Evolutionary conservation across 495 filamentous ascomycete species (phyloP), one percentile per base, ranked within the genome.

Genomic region (Aeminium ludgeri): DNA sequence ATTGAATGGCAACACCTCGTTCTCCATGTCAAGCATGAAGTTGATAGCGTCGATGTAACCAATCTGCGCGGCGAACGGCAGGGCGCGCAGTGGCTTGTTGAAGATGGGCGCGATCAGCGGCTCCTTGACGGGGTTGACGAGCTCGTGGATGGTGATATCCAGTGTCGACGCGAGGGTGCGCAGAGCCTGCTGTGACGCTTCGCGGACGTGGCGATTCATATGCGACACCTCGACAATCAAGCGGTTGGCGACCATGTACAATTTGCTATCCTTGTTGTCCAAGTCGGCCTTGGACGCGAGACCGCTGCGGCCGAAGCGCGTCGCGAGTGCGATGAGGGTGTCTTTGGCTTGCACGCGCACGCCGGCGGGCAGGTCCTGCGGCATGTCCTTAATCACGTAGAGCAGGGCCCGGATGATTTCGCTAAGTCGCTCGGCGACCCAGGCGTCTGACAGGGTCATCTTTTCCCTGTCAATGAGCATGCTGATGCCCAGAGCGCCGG

Each of bases 371-470:
- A 96, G 67, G 55, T 96, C 91, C 28, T 78, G 63, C 1, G 91
- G 87, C 65, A 93, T 89, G 58, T 99, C 91, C 57, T 99, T 96
- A 60, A 96, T 81, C 49, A 94, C 86, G 64, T 91, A 94, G 62
- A 92, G 74, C 36, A 99, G 64, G 10, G 84, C 82, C 23, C 80
- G 73, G 30, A 82, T 74, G 49, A 94, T 84, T 25, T 95, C 85
- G 36, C 78, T 66, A 47, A 93, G 85, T 47, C 78, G 76, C 5
- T 75, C 69, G 34, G 73, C 67, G 17, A 96, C 63, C 86, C 87
- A 99, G 15, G 64, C 52, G 48, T 92, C 81, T 6, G 86, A 82
- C 31, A 96, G 65, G 38, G 85, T 76, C 35, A 95, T 57, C 50
- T 84, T 74, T 11, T 77, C 82, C 46, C 82, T 72, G 13, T 80